Base-by-base conservation (phyloP, 2,329 filamentous ascomycete genomes). In the Pestalotiopsis sp. region DNA sequence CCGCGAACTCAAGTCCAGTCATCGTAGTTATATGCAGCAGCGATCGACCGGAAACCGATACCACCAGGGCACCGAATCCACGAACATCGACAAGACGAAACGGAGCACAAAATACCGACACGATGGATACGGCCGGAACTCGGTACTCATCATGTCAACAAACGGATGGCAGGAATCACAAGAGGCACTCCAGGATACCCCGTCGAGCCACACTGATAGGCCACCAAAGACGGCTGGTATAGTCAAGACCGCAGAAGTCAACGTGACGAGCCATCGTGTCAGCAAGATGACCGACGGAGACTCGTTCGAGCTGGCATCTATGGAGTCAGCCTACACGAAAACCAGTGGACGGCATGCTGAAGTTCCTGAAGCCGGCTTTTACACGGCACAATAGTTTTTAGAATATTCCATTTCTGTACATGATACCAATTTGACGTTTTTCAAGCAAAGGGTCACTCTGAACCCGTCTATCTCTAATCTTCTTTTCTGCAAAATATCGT, bases 61-160 rank as follows among this genome's bases (percentile, higher is more conserved):
- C 38, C 25, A 38, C 61, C 13, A 38, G 2, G 39, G 36, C 20
- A 31, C n/a, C 13, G 59, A 39, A 20, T 12, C 27, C 59, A 64
- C 61, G 25, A 31, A 64, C 11, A 13, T 20, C 12, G 61, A 64
- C 25, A 67, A 65, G 56, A 73, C 73, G 4, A 76, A 20, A 41
- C 25, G 69, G 11, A 70, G 72, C 52, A 72, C 72, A 2, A 74
- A 72, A 45, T 77, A 78, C 27, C 75, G 78, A 5, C 61, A 64
- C 61, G 17, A 36, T 17, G 25, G 39, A 4, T 64, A 64, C 39
- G 61, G 36, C 12, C 73, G 74, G 7, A 79, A 76, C 36, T 77
- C 77, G 0, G 74, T 78, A 2, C 70, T 78, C 13, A 78, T 79
- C 56, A 78, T 79, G 77, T 79, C 78, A 4, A 76, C 69, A 4